Evolutionary conservation across 306 rosid genomes (phyloP), one percentile per base, ranked within the genome.

Genomic region (Lathyrus sativus): DNA sequence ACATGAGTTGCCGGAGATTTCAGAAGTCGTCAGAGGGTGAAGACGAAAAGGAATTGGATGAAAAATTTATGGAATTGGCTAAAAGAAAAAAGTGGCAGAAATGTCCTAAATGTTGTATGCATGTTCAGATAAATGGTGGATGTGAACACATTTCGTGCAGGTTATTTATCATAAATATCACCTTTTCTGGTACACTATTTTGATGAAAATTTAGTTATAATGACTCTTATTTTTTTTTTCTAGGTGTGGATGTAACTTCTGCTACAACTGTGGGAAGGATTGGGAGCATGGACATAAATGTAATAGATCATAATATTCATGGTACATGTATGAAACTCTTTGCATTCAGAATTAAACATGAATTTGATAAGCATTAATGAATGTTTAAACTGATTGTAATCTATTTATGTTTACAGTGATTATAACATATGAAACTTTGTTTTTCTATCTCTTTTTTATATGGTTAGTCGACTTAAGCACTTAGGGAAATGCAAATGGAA

Each of bases 181-280:
- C 3, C 2, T 13, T 45, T 13, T n/a, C 7, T 45, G 6, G 1
- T 45, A 39, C 44, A 24, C 26, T 11, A 42, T 11, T 0, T 11
- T 42, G 3, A 42, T 42, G 48, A 11, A 42, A 42, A 42, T 11
- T 11, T 12, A 15, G 7, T 48, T 48, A 7, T 48, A 14, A 6
- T 33, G 54, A 48, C 22, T 14, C 22, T 19, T 19, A 19, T 6
- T 15, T 48, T 48, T 15, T 48, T 48, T 17, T 54, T 44, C 4
- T 37, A 74, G 78, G 62, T 66, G 73, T 74, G 78, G 72, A 33
- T 18, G 60, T 38, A 4, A 33, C 31, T 74, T 74, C 68, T 74
- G 73, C 44, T 74, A 74, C 42, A 2, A 1, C 0, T 74, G 68
- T 46, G 73, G 78, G 9, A 3, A 24, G 24, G 5, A 19, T 33